Conservation (phyloP, 2,329 filamentous ascomycete genomes). For the Dothideomycetes sp. region DNA sequence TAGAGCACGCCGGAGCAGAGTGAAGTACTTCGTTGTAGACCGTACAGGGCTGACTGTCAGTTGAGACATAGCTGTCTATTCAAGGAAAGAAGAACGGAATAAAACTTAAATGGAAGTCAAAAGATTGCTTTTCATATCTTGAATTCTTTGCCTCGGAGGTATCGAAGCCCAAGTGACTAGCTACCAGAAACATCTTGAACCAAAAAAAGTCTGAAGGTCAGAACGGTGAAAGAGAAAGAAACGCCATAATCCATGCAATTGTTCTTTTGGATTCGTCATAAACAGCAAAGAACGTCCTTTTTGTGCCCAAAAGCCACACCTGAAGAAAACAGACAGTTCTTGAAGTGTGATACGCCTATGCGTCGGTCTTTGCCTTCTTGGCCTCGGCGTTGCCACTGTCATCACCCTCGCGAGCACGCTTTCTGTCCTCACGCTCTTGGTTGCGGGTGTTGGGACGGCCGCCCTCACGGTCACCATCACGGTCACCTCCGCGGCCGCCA, state of each 20-base stretch:
- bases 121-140: too few relatives aligned
- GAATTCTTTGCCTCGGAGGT: too few relatives aligned
- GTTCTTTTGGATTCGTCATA: conserved; percentile 8
- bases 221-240: not conserved
- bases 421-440: conserved; percentile 14
- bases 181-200: too few relatives aligned
- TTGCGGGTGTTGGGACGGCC: conserved; percentile 12
- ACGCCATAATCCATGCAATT: conserved; percentile 14
- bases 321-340: not conserved
- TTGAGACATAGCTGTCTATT: too few relatives aligned
- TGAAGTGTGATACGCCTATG: conserved; percentile 5
- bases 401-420: conserved; percentile 10
- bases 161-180: too few relatives aligned
- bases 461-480: conserved; percentile 13
- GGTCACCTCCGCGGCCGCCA: conserved; percentile 15
- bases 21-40: too few relatives aligned
- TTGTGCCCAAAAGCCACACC: not conserved
- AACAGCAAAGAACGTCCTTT: too few relatives aligned
- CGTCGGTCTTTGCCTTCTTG: conserved; percentile 18
- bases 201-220: not conserved
- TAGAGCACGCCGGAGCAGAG: too few relatives aligned
- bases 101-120: too few relatives aligned
- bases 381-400: conserved; percentile 16
- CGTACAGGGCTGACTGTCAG: too few relatives aligned
- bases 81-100: too few relatives aligned